Evolutionary conservation across 371 early-diverging fungal genomes (phyloP), one percentile per base, ranked within the genome.

Genomic region (Mycotypha africana): DNA sequence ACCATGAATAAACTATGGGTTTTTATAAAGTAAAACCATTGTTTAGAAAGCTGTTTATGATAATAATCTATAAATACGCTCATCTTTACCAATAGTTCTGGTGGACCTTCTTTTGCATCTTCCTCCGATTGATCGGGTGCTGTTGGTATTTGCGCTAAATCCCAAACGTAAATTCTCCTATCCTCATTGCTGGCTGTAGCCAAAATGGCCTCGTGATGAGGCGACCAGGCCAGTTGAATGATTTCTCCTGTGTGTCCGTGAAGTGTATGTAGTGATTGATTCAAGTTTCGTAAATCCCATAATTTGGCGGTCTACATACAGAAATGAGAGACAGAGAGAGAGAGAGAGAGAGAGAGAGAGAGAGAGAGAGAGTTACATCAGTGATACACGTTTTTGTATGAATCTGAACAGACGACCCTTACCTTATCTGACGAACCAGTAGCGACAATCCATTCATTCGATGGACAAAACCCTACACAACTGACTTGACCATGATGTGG

Each of bases 351-450:
- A n/a, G n/a, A n/a, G n/a, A n/a, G n/a, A n/a, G n/a, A n/a, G n/a
- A n/a, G n/a, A n/a, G n/a, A n/a, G n/a, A n/a, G n/a, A n/a, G n/a
- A n/a, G n/a, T n/a, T n/a, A n/a, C n/a, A n/a, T n/a, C n/a, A n/a
- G n/a, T n/a, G n/a, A n/a, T n/a, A n/a, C 28, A 15, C 26, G 26
- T 40, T n/a, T 35, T 31, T 35, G 11, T 4, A 14, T 20, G 28
- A 14, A 25, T n/a, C 2, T 2, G 9, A 12, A 14, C 19, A 16
- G 7, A n/a, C n/a, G n/a, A n/a, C n/a, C 11, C 17, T 38, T 58
- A 85, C 87, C 70, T 85, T 88, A 69, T 98, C 99, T 9, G 88
- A 82, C 2, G 95, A 89, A n/a, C 94, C 97, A 2, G 99, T 99
- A 0, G 93, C 96, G 16, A 99, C 65, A n/a, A 97, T 64, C 60